These are phyloP conservation scores for Sphagnum fallax DNA, from an alignment of 228 moss, liverwort and hornwort species.

Conservation along the genomic window DNA sequence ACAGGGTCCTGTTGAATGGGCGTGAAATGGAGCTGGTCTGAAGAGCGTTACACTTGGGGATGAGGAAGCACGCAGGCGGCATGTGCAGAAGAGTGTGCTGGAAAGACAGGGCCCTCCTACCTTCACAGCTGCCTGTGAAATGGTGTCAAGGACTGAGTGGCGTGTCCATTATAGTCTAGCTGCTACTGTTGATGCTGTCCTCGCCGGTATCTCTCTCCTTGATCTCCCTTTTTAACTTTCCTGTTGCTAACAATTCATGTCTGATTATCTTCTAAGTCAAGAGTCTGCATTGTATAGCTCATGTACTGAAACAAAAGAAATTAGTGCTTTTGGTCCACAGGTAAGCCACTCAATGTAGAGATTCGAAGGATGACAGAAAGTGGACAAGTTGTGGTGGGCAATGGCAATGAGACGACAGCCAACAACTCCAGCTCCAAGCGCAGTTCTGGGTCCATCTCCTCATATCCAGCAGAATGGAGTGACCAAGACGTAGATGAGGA, in stretches of 20 bases:
- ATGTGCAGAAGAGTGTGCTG: slow-evolving; percentile 93
- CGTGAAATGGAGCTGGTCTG: slow-evolving; percentile 80
- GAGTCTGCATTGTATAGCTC: neutral
- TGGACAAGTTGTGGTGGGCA: slow-evolving; percentile 63
- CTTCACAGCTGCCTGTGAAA: slow-evolving; percentile 81
- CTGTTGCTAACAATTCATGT: neutral
- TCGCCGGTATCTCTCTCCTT: slow-evolving; percentile 45
- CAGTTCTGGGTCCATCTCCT: slow-evolving; percentile 34
- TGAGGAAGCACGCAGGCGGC: slow-evolving; percentile 90
- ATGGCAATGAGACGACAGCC: slow-evolving; percentile 26
- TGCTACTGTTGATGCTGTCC: slow-evolving; percentile 77
- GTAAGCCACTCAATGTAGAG: slow-evolving; percentile 74
- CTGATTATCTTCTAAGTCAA: neutral
- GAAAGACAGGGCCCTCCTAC: slow-evolving; percentile 91
- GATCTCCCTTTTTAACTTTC: neutral
- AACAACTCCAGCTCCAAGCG: slow-evolving; percentile 25
- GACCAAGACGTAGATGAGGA: slow-evolving; percentile 54
- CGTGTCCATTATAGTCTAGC: slow-evolving; percentile 84
- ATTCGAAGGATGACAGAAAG: slow-evolving; percentile 70
- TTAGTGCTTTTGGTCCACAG: slow-evolving; percentile 16
- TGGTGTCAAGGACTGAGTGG: slow-evolving; percentile 88
- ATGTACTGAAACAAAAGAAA: neutral
- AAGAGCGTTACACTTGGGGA: slow-evolving; percentile 98
- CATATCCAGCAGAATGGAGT: slow-evolving; percentile 24
- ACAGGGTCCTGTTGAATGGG: slow-evolving; percentile 41